Evolutionary conservation across 2,329 filamentous ascomycete species (phyloP).

Genomic region (Venturia carpophila): DNA sequence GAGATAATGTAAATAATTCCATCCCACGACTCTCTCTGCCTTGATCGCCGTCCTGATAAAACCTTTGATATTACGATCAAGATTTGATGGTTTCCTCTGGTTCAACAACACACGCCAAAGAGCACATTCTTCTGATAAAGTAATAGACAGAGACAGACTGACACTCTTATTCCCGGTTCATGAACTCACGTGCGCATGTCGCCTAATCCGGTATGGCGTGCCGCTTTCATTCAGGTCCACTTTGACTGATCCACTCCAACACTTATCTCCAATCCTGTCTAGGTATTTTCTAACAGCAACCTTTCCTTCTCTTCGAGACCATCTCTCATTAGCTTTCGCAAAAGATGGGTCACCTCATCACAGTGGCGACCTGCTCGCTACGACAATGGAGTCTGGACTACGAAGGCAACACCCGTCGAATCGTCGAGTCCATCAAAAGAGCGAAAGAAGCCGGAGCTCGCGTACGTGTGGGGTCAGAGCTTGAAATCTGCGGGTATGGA

Average conservation of each 20-base stretch:
- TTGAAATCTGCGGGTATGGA: slow-evolving; percentile 50
- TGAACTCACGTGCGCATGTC: background rate
- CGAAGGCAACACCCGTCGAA: slow-evolving; percentile 55
- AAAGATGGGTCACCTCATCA: slow-evolving; percentile 16
- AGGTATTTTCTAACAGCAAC: background rate
- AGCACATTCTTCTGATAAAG: too few species aligned
- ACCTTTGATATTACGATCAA: too few species aligned
- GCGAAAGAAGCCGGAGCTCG: slow-evolving; percentile 56
- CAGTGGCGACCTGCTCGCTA: slow-evolving; percentile 28
- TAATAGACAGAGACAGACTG: too few species aligned
- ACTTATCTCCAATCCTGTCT: background rate
- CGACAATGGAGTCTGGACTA: slow-evolving; percentile 39
- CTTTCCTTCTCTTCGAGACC: background rate
- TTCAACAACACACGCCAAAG: too few species aligned
- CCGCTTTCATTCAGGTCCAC: background rate
- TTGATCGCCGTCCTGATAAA: too few species aligned
- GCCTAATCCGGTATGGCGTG: background rate
- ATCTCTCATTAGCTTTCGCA: background rate
- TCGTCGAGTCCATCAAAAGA: slow-evolving; percentile 52
- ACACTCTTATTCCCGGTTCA: background rate
- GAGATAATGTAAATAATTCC: background rate
- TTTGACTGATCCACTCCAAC: background rate
- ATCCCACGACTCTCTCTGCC: too few species aligned
- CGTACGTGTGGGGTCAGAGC: slow-evolving; percentile 46
- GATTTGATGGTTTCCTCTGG: too few species aligned